Evolutionary conservation across 768 basidiomycete species (phyloP).

Genomic region (Trametes meyenii): DNA sequence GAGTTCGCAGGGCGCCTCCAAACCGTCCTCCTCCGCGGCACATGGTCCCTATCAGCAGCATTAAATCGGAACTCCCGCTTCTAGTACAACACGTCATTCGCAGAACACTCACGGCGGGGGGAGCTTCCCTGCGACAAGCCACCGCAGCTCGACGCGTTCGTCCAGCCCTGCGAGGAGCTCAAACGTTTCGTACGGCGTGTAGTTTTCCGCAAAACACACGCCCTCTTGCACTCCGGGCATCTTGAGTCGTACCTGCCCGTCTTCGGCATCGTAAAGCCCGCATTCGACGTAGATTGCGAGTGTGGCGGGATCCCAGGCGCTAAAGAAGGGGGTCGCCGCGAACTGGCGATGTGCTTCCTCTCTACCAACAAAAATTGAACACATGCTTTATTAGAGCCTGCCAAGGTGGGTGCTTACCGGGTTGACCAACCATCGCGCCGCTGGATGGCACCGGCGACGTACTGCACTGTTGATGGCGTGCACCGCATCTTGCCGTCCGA

Average conservation of each 20-base stretch:
- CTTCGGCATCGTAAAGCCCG: slow-evolving; percentile 46
- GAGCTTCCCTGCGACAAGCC: slow-evolving; percentile 55
- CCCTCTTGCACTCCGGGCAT: slow-evolving; percentile 70
- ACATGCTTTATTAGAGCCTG: not conserved
- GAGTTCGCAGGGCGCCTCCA: slow-evolving; percentile 41
- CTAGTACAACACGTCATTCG: not conserved
- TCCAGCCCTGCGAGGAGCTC: slow-evolving; percentile 44
- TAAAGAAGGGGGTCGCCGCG: slow-evolving; percentile 64
- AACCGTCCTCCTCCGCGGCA: slow-evolving; percentile 24
- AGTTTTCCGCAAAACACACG: slow-evolving; percentile 55
- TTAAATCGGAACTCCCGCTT: not conserved
- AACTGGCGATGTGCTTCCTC: slow-evolving; percentile 61
- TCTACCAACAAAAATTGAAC: slow-evolving; percentile 36
- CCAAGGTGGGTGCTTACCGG: slow-evolving; percentile 40
- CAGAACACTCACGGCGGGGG: slow-evolving; percentile 37
- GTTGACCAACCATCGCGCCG: slow-evolving; percentile 69
- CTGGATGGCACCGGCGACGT: slow-evolving; percentile 43
- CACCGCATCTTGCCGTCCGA: not conserved
- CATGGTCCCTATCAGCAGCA: slow-evolving; percentile 14
- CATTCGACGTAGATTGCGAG: slow-evolving; percentile 63
- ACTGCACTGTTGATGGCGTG: not conserved
- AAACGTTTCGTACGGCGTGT: slow-evolving; percentile 41
- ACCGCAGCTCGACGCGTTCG: slow-evolving; percentile 52
- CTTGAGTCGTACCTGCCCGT: slow-evolving; percentile 58
- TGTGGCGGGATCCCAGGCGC: slow-evolving; percentile 65